These are phyloP conservation scores for Morella rubra DNA, from an alignment of 306 rosid species.

Conservation along the genomic window DNA sequence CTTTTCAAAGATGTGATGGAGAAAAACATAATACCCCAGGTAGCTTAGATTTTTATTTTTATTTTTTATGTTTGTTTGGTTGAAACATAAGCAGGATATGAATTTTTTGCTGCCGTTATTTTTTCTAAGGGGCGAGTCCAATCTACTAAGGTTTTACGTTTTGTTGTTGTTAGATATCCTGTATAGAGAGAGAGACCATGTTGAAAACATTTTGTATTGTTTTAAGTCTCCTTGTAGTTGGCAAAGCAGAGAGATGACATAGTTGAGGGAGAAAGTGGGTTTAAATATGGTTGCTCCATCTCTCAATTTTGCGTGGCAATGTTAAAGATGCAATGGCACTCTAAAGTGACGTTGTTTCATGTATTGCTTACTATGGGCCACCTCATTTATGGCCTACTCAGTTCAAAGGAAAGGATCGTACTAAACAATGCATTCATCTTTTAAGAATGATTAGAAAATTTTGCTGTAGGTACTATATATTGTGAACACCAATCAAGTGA, in stretches of 20 bases:
- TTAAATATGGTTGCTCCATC: not conserved
- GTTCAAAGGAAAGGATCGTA: not conserved
- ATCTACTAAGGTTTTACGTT: not conserved
- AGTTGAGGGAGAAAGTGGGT: not conserved
- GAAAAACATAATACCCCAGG: slow-evolving; percentile 99
- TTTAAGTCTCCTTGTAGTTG: not conserved
- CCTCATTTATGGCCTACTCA: not conserved
- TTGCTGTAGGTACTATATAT: not conserved
- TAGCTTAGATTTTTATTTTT: slow-evolving; percentile 27
- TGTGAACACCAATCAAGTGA: not conserved
- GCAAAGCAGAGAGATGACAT: not conserved
- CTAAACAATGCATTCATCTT: not conserved
- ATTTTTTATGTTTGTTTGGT: slow-evolving; percentile 1
- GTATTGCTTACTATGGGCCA: not conserved
- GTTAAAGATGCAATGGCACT: not conserved
- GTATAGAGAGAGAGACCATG: not conserved
- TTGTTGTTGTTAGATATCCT: not conserved
- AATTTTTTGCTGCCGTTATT: not conserved
- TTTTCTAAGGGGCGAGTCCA: not conserved
- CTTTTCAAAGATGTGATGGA: slow-evolving; percentile 98
- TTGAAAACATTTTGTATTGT: not conserved
- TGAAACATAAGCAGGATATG: not conserved
- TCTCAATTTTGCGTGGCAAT: not conserved
- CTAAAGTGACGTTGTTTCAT: not conserved
- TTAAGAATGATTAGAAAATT: not conserved